A percentile compares a stretch with the other conserved stretches of the same genome.
phyloP scores from a whole-genome alignment of 2,329 filamentous ascomycete genomes.

The Bertia moriformis region DNA sequence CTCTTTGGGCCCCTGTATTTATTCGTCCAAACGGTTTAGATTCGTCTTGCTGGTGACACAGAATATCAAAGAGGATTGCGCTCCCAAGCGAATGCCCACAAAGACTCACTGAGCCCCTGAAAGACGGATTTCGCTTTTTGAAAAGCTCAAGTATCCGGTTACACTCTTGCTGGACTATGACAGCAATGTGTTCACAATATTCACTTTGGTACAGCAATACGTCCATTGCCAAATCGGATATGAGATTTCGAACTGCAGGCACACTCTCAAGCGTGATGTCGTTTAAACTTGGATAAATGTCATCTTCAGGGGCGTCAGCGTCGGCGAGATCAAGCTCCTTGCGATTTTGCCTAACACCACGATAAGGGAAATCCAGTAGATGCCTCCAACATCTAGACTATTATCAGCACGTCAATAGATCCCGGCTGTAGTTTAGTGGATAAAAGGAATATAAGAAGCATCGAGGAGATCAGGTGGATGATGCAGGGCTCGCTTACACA shows the following conservation, averaged over 20 bases:
- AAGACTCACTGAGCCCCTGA: conserved; percentile 53
- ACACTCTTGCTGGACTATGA: conserved; percentile 52
- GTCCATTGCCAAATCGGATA: conserved; percentile 57
- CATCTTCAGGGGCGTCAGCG: conserved; percentile 42
- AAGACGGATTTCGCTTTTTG: conserved; percentile 50
- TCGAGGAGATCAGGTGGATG: too few relatives aligned
- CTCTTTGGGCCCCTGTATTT: neutral
- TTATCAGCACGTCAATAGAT: too few relatives aligned
- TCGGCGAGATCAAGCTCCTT: conserved; percentile 57
- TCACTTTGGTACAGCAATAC: conserved; percentile 59
- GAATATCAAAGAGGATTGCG: conserved; percentile 58
- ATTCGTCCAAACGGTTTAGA: conserved; percentile 1
- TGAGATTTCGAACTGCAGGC: conserved; percentile 53
- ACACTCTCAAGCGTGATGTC: conserved; percentile 57
- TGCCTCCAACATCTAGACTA: conserved; percentile 40
- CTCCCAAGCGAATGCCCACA: conserved; percentile 59
- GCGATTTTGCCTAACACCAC: conserved; percentile 39
- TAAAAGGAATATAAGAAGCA: too few relatives aligned
- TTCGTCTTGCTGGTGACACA: conserved; percentile 42
- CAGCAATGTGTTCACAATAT: conserved; percentile 56
- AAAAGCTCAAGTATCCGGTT: conserved; percentile 58
- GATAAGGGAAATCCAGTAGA: conserved; percentile 55
- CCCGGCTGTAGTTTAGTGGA: too few relatives aligned
- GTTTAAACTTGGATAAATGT: conserved; percentile 45
- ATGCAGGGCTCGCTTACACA: conserved; percentile 18